A percentile compares a stretch with the other conserved stretches of the same genome.
phyloP scores from a whole-genome alignment of 2,329 filamentous ascomycete genomes.

The Venturia asperata region DNA sequence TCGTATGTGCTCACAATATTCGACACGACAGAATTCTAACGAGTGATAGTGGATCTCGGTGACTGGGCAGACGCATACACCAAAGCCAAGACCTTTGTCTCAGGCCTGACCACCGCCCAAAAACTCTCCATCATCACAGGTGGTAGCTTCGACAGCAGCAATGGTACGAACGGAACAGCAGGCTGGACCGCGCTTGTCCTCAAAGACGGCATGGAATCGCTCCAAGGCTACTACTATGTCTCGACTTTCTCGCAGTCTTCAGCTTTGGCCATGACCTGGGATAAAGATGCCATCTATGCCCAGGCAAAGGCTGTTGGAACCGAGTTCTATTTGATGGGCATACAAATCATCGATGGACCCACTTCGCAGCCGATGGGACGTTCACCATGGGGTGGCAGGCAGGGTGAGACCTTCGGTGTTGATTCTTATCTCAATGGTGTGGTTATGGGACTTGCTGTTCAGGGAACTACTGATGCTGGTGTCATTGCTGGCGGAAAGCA shows the following conservation, averaged over 20 bases:
- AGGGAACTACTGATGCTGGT: slow-evolving; percentile 73
- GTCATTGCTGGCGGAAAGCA: slow-evolving; percentile 60
- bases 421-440: slow-evolving; percentile 70
- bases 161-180: slow-evolving; percentile 30
- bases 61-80: slow-evolving; percentile 35
- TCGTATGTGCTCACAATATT: neutral
- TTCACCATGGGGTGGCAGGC: slow-evolving; percentile 58
- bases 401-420: slow-evolving; percentile 65
- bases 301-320: neutral
- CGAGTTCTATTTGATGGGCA: slow-evolving; percentile 3
- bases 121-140: slow-evolving; percentile 36
- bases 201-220: slow-evolving; percentile 36
- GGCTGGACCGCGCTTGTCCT: slow-evolving; percentile 34
- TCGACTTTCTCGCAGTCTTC: slow-evolving; percentile 36
- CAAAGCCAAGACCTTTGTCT: slow-evolving; percentile 36
- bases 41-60: neutral
- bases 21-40: neutral
- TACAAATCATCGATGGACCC: neutral
- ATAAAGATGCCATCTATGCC: slow-evolving; percentile 18
- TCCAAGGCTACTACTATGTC: slow-evolving; percentile 32
- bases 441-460: slow-evolving; percentile 63
- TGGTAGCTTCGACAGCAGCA: slow-evolving; percentile 31
- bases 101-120: slow-evolving; percentile 34
- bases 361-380: slow-evolving; percentile 52
- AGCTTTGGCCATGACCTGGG: slow-evolving; percentile 35